Base-by-base conservation (phyloP, 1,284 basidiomycete genomes). In the Cutaneotrichosporon mucoides region DNA sequence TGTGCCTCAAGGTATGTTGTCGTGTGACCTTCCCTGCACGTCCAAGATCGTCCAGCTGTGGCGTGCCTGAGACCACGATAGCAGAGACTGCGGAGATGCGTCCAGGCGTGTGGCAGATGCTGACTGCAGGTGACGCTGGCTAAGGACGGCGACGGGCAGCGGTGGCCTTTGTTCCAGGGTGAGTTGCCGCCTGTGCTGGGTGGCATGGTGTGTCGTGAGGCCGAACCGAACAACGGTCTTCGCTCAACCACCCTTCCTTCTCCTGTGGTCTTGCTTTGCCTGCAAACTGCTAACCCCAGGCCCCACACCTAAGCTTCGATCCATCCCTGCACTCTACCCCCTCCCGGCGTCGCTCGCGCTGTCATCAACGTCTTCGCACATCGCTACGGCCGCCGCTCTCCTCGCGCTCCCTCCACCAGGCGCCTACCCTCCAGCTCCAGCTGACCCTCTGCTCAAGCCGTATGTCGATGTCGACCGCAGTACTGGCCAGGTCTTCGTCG, bases 1-100 rank as follows among this genome's bases (percentile, higher is more conserved):
- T 76, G 11, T 74, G 70, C 57, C 60, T 76, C 33, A 74, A 74
- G 62, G 73, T 74, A 40, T 44, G 67, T 50, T 1, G 35, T 40
- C 16, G 13, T 41, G 42, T 10, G n/a, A 4, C 44, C 16, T 24
- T 10, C 8, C 16, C 44, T 33, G 9, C 5, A 7, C 43, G 5
- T 16, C 15, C 15, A 5, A 8, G 6, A 15, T n/a, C 24, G 24
- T 35, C 24, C 24, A 24, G 24, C 24, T 24, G 24, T 24, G 24
- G 24, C 24, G 24, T 24, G 24, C 24, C 24, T 24, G 24, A 24
- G 24, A 24, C 24, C 24, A 24, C 24, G 24, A 24, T 24, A 24
- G 24, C 24, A 24, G 24, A 24, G 24, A 24, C 24, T 24, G 24
- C 24, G 24, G 24, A 24, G 24, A 24, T 24, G 24, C 24, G 24